These are phyloP conservation scores for Hymenoscyphus repandus DNA, from an alignment of 2,329 filamentous ascomycete species.

Conservation along the genomic window DNA sequence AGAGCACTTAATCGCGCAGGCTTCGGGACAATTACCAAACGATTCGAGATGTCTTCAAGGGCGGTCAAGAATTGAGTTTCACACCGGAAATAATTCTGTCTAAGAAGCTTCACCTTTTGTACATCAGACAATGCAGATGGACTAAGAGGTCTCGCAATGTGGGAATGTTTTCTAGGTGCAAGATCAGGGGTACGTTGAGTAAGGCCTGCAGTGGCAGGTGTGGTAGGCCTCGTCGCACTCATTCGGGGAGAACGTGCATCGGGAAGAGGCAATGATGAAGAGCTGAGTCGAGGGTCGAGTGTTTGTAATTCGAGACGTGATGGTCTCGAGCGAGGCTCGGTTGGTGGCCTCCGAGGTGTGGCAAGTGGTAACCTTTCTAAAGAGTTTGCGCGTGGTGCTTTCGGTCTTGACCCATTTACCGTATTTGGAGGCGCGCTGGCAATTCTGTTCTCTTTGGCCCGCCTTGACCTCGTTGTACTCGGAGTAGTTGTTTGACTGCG, in stretches of 20 bases:
- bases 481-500: slow-evolving; percentile 67
- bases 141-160: slow-evolving; percentile 51
- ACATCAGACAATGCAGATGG: slow-evolving; percentile 56
- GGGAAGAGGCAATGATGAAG: slow-evolving; percentile 62
- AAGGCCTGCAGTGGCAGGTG: slow-evolving; percentile 52
- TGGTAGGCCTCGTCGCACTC: slow-evolving; percentile 46
- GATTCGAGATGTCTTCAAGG: slow-evolving; percentile 77
- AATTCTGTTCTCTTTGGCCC: slow-evolving; percentile 40
- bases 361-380: slow-evolving; percentile 21
- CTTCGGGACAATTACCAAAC: slow-evolving; percentile 78
- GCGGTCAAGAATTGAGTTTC: slow-evolving; percentile 77
- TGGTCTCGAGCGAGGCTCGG: slow-evolving; percentile 25
- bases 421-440: slow-evolving; percentile 29
- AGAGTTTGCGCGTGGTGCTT: slow-evolving; percentile 21
- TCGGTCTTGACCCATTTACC: slow-evolving; percentile 20
- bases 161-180: slow-evolving; percentile 50
- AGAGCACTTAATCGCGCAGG: slow-evolving; percentile 75
- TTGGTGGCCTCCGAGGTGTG: slow-evolving; percentile 19
- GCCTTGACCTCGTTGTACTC: slow-evolving; percentile 38
- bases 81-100: slow-evolving; percentile 78
- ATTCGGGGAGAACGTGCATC: slow-evolving; percentile 49
- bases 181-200: slow-evolving; percentile 43
- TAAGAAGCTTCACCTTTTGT: slow-evolving; percentile 67
- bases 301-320: slow-evolving; percentile 25
- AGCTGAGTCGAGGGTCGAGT: slow-evolving; percentile 59